Conservation (phyloP, 768 basidiomycete species). For the Cubamyces sp. region DNA sequence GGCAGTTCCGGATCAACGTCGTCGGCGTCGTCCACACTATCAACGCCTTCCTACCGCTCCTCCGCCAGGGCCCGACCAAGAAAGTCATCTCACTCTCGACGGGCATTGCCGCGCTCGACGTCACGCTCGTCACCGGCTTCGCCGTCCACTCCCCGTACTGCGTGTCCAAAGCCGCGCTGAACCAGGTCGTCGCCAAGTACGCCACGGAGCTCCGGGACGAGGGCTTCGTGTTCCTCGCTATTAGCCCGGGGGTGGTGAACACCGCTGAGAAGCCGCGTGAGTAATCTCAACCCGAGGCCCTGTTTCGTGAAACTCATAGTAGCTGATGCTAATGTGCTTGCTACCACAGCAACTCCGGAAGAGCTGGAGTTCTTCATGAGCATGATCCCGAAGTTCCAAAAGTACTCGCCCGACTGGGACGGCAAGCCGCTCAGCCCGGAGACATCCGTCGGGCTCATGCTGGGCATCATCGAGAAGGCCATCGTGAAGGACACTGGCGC, state of each 20-base stretch:
- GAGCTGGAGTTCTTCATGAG: slow-evolving; percentile 31
- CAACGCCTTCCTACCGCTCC: slow-evolving; percentile 45
- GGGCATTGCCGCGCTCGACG: slow-evolving; percentile 36
- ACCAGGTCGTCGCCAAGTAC: slow-evolving; percentile 44
- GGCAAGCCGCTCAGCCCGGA: slow-evolving; percentile 14
- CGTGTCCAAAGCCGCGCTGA: slow-evolving; percentile 43
- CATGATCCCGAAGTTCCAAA: slow-evolving; percentile 32
- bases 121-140: slow-evolving; percentile 27
- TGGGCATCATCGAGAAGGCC: slow-evolving; percentile 11
- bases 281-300: background rate
- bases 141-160: slow-evolving; percentile 33
- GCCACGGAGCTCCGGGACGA: slow-evolving; percentile 33
- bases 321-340: no score
- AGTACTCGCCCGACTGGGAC: slow-evolving; percentile 11
- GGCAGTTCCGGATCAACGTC: slow-evolving; percentile 40
- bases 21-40: slow-evolving; percentile 40
- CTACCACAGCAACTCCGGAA: slow-evolving; percentile 21
- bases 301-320: no score
- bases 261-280: slow-evolving; percentile 30
- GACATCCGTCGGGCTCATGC: slow-evolving; percentile 20
- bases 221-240: slow-evolving; percentile 41
- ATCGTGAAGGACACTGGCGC: slow-evolving; percentile 26
- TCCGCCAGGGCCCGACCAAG: slow-evolving; percentile 38
- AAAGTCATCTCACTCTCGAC: slow-evolving; percentile 41
- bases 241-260: slow-evolving; percentile 44